A percentile compares a stretch with the other conserved stretches of the same genome.
Evolutionary conservation across 108 stramenopile species (phyloP).

Genomic region (Hondaea fermentalgiana): DNA sequence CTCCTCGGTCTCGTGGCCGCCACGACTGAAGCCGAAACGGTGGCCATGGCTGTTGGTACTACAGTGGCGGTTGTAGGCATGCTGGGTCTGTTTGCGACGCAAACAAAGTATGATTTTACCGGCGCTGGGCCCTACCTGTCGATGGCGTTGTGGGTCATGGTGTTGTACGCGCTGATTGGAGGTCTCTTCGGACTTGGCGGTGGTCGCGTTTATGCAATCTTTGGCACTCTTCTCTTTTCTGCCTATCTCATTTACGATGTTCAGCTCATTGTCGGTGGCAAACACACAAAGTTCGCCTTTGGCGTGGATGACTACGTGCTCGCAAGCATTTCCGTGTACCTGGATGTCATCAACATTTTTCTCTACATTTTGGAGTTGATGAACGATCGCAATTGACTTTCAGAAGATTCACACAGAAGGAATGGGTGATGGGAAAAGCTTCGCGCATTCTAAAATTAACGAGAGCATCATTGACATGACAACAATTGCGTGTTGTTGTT

Average conservation of each 20-base stretch:
- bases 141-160: slow-evolving; percentile 22
- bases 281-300: slow-evolving; percentile 66
- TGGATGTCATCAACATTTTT: slow-evolving; percentile 85
- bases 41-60: neutral
- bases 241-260: slow-evolving; percentile 55
- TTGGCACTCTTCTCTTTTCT: slow-evolving; percentile 60
- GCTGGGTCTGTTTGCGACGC: slow-evolving; percentile 50
- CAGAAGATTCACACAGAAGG: too few relatives aligned
- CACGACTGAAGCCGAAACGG: neutral
- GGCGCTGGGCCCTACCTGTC: slow-evolving; percentile 62
- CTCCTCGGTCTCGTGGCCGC: neutral
- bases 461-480: too few relatives aligned
- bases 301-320: slow-evolving; percentile 80
- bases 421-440: too few relatives aligned
- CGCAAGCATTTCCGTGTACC: slow-evolving; percentile 75
- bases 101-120: slow-evolving; percentile 79
- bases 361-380: slow-evolving; percentile 69
- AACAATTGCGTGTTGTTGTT: too few relatives aligned
- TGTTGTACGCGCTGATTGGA: slow-evolving; percentile 22
- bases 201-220: slow-evolving; percentile 19
- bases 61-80: neutral
- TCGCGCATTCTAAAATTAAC: too few relatives aligned
- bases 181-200: slow-evolving; percentile 12
- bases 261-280: neutral
- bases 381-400: neutral